Conservation (phyloP, 192 early-diverging fungal species). For the Podila epigama region DNA sequence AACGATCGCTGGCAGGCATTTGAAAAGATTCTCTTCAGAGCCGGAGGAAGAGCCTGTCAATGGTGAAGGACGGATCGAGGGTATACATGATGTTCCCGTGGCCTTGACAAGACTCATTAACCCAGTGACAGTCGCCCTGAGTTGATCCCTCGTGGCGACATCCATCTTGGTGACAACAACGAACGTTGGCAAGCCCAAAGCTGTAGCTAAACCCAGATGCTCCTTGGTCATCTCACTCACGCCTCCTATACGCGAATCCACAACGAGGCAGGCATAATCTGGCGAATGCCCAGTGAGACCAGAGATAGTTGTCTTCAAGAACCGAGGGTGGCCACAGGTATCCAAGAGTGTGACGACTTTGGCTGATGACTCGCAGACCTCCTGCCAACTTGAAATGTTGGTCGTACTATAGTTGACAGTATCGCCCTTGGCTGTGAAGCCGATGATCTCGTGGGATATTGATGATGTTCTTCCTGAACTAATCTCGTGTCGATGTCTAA, state of each 20-base stretch:
- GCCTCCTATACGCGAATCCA: constrained; percentile 72
- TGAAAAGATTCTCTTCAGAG: not conserved
- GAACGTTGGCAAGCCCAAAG: constrained; percentile 83
- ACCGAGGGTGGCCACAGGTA: constrained; percentile 89
- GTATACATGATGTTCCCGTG: constrained; percentile 49
- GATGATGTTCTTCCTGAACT: constrained; percentile 92
- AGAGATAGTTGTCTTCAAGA: constrained; percentile 89
- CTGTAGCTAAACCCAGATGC: constrained; percentile 80
- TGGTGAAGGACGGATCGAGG: constrained; percentile 28
- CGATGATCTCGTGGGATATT: constrained; percentile 86
- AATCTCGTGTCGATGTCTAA: constrained; percentile 92
- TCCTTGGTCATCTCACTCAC: constrained; percentile 76
- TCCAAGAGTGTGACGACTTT: constrained; percentile 90
- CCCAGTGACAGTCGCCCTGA: constrained; percentile 53
- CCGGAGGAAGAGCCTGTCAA: not conserved
- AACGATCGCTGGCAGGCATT: constrained; percentile 49
- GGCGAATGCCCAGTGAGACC: constrained; percentile 91
- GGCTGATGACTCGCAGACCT: constrained; percentile 74
- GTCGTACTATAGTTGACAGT: constrained; percentile 80
- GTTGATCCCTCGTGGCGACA: constrained; percentile 59
- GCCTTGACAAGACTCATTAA: constrained; percentile 58
- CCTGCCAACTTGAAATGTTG: constrained; percentile 75
- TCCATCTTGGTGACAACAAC: constrained; percentile 91
- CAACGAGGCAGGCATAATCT: constrained; percentile 85
- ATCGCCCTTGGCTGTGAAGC: constrained; percentile 74